phyloP scores from a whole-genome alignment of 352 stramenopile genomes.

The Aphanomyces cochlioides region DNA sequence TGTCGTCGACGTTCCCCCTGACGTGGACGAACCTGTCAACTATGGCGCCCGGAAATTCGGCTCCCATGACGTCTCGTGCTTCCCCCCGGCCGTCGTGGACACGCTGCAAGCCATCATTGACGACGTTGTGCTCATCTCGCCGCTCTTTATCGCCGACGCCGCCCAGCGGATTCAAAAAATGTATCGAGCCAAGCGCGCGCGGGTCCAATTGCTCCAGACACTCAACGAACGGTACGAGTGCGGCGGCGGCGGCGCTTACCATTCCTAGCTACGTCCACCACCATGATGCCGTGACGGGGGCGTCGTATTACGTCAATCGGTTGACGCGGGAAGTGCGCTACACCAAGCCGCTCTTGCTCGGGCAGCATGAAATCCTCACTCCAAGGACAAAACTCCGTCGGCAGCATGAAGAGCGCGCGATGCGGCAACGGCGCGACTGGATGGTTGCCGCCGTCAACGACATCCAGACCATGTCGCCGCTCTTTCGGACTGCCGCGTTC shows the following conservation, averaged over 20 bases:
- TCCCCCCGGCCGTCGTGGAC: constrained; percentile 57
- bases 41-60: constrained; percentile 30
- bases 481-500: constrained; percentile 24
- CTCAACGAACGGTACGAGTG: constrained; percentile 41
- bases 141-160: constrained; percentile 43
- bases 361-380: constrained; percentile 22
- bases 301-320: constrained; percentile 64
- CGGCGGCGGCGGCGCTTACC: too few relatives aligned
- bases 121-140: constrained; percentile 34
- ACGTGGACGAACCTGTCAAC: background rate
- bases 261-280: constrained; percentile 29
- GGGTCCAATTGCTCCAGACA: constrained; percentile 37
- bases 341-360: constrained; percentile 20
- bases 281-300: constrained; percentile 42
- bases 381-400: constrained; percentile 14
- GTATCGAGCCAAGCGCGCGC: constrained; percentile 40
- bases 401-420: background rate
- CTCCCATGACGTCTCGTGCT: constrained; percentile 56
- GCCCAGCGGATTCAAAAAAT: constrained; percentile 60
- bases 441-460: background rate
- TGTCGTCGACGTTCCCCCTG: background rate
- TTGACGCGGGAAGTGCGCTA: constrained; percentile 40
- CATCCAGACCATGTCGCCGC: background rate
- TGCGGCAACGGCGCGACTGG: constrained; percentile 12
- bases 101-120: constrained; percentile 49